phyloP scores from a whole-genome alignment of 163 green algal genomes.

The Volvox carteri region DNA sequence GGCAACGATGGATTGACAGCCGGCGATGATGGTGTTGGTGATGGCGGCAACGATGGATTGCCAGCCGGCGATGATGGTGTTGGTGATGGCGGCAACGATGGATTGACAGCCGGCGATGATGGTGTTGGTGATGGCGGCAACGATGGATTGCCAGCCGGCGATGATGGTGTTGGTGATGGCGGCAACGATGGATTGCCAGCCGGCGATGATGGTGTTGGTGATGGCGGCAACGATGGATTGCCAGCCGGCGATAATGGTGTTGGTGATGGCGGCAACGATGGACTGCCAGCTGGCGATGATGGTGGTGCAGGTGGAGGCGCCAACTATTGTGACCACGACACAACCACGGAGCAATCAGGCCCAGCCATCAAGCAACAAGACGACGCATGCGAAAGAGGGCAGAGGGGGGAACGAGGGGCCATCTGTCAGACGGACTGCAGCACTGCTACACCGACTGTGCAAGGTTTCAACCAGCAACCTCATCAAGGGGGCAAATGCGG shows the following conservation, averaged over 20 bases:
- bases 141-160: no score
- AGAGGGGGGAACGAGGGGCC: background rate
- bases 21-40: background rate
- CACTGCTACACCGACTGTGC: no score
- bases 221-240: background rate
- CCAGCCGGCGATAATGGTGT: background rate
- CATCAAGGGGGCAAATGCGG: no score
- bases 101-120: background rate
- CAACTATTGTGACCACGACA: background rate
- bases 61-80: no score
- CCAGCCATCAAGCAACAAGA: no score
- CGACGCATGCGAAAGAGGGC: no score
- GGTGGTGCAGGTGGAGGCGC: background rate
- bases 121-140: no score
- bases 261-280: background rate
- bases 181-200: background rate
- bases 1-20: background rate
- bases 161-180: background rate
- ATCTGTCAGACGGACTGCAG: no score
- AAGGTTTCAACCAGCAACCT: no score
- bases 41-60: background rate
- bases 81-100: background rate
- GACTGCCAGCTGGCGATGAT: background rate
- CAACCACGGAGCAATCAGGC: no score
- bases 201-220: background rate